A percentile compares a stretch with the other conserved stretches of the same genome.
Conservation (phyloP, 108 stramenopile genomes). For the Discostella stelligeroides region DNA sequence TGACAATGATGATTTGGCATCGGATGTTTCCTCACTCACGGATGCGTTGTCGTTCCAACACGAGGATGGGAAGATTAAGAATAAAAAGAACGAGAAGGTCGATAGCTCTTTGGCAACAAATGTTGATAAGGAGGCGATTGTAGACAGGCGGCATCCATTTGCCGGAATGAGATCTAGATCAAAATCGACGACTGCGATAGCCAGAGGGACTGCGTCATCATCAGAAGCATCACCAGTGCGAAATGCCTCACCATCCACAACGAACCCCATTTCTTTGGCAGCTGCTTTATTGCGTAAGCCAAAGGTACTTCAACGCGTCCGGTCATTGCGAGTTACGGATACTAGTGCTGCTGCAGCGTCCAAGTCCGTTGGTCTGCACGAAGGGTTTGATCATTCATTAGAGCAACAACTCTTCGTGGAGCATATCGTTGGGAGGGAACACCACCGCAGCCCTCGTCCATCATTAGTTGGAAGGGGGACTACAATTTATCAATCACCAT, state of each 20-base stretch:
- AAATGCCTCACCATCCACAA: background rate
- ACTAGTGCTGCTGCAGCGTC: background rate
- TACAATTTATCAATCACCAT: background rate
- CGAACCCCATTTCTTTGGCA: background rate
- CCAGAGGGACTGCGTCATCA: background rate
- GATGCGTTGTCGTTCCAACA: background rate
- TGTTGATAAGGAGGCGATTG: background rate
- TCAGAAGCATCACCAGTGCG: background rate
- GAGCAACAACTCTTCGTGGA: background rate
- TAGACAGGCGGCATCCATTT: background rate
- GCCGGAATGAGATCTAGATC: background rate
- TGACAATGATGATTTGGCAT: background rate
- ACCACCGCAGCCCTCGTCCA: too few relatives aligned
- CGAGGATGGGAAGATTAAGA: too few relatives aligned
- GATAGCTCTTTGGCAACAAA: background rate
- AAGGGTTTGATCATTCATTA: background rate
- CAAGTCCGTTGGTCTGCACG: background rate
- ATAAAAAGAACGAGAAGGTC: background rate
- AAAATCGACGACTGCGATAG: background rate
- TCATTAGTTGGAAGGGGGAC: background rate
- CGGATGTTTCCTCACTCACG: background rate
- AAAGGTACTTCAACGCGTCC: too few relatives aligned
- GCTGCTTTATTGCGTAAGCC: background rate
- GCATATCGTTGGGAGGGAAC: too few relatives aligned
- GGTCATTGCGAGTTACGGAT: too few relatives aligned